A percentile compares a stretch with the other conserved stretches of the same genome.
phyloP scores from a whole-genome alignment of 23 red algal species.

The Gracilaria vermiculophylla region DNA sequence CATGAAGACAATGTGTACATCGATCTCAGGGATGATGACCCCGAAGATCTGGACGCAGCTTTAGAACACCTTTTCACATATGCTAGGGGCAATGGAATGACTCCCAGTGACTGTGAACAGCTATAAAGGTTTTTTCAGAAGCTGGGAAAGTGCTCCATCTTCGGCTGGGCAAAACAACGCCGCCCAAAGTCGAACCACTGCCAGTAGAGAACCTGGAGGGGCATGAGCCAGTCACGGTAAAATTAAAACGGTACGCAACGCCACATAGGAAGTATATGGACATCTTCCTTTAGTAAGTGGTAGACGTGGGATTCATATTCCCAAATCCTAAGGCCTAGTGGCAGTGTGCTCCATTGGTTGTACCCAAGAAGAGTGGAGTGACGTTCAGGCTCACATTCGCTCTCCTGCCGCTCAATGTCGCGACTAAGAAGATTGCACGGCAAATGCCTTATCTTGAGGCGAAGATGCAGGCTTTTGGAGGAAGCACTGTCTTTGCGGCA shows the following conservation, averaged over 20 bases:
- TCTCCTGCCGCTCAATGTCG: constrained; percentile 32
- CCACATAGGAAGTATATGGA: constrained; percentile 12
- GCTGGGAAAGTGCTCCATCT: no score
- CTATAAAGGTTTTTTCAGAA: no score
- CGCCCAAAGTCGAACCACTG: constrained; percentile 14
- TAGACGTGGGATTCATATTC: background rate
- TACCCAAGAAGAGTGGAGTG: constrained; percentile 4
- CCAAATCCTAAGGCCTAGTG: background rate
- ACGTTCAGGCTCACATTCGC: constrained; percentile 36
- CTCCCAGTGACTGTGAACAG: no score
- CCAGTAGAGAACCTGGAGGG: background rate
- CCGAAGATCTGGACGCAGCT: no score
- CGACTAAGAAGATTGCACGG: no score
- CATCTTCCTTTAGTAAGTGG: background rate
- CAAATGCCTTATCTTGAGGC: constrained; percentile 29
- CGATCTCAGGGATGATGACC: no score
- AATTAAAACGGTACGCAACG: constrained; percentile 7
- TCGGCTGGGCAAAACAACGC: constrained; percentile 35
- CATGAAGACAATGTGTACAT: no score
- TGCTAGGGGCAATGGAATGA: no score
- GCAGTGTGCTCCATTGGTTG: constrained; percentile 16
- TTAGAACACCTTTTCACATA: no score
- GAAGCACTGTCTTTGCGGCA: constrained; percentile 8
- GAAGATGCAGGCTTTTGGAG: constrained; percentile 9
- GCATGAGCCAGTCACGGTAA: background rate